phyloP scores from a whole-genome alignment of 2,329 filamentous ascomycete species.

The Cladosporium sp. region DNA sequence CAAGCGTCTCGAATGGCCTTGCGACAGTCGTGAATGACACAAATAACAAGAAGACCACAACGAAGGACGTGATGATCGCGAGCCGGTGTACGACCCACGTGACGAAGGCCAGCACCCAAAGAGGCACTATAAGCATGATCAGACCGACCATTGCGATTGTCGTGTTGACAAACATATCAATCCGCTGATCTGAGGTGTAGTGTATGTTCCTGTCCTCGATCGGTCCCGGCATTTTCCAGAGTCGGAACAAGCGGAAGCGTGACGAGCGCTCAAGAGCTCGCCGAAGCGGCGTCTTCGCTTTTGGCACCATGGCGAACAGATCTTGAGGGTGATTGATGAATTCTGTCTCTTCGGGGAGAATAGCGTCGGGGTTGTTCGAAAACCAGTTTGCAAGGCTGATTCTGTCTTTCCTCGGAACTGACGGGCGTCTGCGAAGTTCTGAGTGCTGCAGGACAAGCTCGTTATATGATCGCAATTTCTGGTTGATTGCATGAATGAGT shows the following conservation, averaged over 20 bases:
- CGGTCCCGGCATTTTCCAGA: background rate
- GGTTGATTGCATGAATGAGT: background rate
- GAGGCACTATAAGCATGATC: background rate
- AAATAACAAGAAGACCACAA: background rate
- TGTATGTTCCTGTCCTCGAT: background rate
- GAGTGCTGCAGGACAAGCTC: background rate
- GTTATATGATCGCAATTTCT: background rate
- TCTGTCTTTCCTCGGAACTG: background rate
- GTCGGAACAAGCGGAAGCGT: background rate
- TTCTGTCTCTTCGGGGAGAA: background rate
- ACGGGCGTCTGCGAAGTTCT: background rate
- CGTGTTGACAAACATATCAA: background rate
- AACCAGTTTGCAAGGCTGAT: background rate
- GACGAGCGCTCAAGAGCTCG: background rate
- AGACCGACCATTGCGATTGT: background rate
- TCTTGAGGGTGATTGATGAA: background rate
- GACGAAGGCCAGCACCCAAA: background rate
- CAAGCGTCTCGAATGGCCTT: background rate
- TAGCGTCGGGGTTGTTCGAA: background rate
- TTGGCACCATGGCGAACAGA: background rate
- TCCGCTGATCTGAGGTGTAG: background rate
- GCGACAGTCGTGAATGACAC: background rate
- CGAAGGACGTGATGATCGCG: conserved; percentile 2
- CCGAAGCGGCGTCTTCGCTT: background rate
- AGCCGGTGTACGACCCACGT: background rate